Conservation (phyloP, 495 filamentous ascomycete genomes). For the Neurospora sp. region DNA sequence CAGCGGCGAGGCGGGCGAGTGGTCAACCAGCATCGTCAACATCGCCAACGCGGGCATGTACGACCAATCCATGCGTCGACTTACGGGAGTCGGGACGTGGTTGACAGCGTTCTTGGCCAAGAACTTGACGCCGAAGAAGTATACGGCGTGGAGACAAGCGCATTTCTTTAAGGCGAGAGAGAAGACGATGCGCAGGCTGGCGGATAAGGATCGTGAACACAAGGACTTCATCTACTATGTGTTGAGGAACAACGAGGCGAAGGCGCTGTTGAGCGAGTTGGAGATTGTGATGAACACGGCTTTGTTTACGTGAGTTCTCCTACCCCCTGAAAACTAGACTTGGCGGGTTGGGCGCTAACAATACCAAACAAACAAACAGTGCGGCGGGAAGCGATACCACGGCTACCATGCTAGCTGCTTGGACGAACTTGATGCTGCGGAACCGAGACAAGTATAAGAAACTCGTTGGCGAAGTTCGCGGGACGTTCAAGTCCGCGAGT, state of each 20-base stretch:
- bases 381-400: conserved; percentile 16
- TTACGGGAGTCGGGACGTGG: conserved; percentile 15
- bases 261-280: conserved; percentile 4
- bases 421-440: conserved; percentile 8
- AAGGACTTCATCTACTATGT: conserved; percentile 18
- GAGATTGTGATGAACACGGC: conserved; percentile 19
- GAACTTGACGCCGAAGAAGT: conserved; percentile 8
- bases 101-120: conserved; percentile 6
- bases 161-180: conserved; percentile 12
- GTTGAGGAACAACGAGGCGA: conserved; percentile 13
- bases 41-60: conserved; percentile 4
- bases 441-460: conserved; percentile 4
- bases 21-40: conserved; percentile 11
- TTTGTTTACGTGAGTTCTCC: conserved; percentile 10
- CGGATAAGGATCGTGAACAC: conserved; percentile 7
- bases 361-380: neutral
- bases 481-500: neutral
- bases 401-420: conserved; percentile 5
- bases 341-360: neutral
- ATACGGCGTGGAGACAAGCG: conserved; percentile 1
- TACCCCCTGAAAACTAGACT: neutral
- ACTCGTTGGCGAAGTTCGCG: conserved; percentile 9
- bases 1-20: conserved; percentile 10
- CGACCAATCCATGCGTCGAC: conserved; percentile 13
- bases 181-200: conserved; percentile 9